Percentiles rank a stretch among this genome's conserved stretches.
phyloP scores from a whole-genome alignment of 163 green algal species.

The Volvox carteri region DNA sequence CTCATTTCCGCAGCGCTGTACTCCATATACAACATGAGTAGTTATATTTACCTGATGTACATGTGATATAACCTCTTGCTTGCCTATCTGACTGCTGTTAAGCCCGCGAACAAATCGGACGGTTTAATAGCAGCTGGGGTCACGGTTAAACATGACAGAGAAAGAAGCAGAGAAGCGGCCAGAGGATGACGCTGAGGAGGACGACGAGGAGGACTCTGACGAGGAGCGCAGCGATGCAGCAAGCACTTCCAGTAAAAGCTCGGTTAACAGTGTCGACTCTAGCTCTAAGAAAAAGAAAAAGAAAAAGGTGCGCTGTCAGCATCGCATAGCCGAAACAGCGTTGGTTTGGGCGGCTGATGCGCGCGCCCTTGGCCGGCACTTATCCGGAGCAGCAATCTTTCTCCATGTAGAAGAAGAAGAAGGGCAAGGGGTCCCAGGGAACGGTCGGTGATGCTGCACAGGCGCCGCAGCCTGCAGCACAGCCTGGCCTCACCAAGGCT shows the following conservation, averaged over 20 bases:
- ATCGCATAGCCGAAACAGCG: not conserved
- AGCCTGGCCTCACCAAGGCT: constrained; percentile 36
- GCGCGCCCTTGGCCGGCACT: not conserved
- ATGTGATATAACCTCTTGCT: not conserved
- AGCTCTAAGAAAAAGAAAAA: constrained; percentile 50
- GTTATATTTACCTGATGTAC: too few relatives aligned
- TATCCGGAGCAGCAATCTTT: not conserved
- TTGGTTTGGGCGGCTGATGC: not conserved
- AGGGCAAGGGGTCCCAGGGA: constrained; percentile 42
- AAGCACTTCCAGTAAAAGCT: constrained; percentile 21
- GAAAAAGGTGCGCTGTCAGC: constrained; percentile 16
- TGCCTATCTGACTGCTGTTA: not conserved
- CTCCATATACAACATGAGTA: too few relatives aligned
- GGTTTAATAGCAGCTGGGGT: not conserved
- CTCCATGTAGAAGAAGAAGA: constrained; percentile 57
- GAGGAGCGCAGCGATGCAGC: constrained; percentile 30
- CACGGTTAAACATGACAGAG: constrained; percentile 23
- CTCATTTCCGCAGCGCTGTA: not conserved
- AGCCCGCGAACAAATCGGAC: constrained; percentile 4
- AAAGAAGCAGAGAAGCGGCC: constrained; percentile 31
- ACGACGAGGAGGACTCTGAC: constrained; percentile 37
- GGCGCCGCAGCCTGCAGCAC: not conserved
- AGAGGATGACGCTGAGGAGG: constrained; percentile 32
- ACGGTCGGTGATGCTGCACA: not conserved
- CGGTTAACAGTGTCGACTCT: not conserved